Conservation (phyloP, 345 rosid species). For the Salix arbutifolia region DNA sequence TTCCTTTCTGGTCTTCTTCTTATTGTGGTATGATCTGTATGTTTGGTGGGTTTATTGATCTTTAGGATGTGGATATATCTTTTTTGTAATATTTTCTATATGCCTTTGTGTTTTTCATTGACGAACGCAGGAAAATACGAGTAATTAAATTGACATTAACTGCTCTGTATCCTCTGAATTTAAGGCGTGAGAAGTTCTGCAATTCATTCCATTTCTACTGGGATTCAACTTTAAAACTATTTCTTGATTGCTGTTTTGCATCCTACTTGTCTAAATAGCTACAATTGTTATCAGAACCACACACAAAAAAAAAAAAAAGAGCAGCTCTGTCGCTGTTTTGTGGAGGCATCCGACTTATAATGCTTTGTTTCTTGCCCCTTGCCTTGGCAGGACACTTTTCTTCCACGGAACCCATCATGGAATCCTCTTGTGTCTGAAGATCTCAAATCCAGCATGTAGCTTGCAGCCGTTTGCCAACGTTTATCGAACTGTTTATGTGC, state of each 20-base stretch:
- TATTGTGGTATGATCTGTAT: background rate
- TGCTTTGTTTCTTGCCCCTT: background rate
- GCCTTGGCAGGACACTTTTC: conserved; percentile 64
- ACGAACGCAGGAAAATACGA: background rate
- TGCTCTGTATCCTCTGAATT: background rate
- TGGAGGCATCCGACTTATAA: background rate
- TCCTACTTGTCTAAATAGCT: background rate
- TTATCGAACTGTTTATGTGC: background rate
- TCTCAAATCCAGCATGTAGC: conserved; percentile 35
- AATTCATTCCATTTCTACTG: background rate
- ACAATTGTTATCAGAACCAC: background rate
- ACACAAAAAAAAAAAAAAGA: too few relatives aligned
- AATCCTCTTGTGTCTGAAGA: conserved; percentile 44
- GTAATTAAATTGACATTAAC: background rate
- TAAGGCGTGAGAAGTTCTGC: background rate
- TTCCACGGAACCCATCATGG: conserved; percentile 59
- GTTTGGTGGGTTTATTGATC: too few relatives aligned
- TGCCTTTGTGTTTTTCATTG: background rate
- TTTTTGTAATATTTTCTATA: background rate
- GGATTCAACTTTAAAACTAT: too few relatives aligned
- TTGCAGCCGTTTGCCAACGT: background rate
- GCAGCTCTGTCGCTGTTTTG: background rate
- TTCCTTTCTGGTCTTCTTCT: background rate
- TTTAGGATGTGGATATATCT: background rate
- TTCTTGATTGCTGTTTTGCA: background rate